These are phyloP conservation scores for Lotmaria passim DNA, from an alignment of 208 protist genomes.

Conservation along the genomic window DNA sequence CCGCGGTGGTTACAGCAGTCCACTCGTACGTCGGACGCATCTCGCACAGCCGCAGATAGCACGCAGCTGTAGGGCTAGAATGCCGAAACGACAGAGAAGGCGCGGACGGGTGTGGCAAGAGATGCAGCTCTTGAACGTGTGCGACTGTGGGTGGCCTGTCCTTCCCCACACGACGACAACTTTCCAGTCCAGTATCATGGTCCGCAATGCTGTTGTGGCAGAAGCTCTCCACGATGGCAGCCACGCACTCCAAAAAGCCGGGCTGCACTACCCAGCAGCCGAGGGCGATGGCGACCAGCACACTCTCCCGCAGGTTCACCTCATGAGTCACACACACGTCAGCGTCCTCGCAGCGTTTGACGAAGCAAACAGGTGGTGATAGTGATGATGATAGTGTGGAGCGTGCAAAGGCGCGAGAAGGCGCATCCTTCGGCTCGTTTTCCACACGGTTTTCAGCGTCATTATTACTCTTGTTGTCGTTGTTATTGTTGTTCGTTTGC, in stretches of 20 bases:
- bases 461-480: background rate
- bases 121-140: background rate
- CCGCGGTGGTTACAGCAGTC: background rate
- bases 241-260: conserved; percentile 42
- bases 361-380: conserved; percentile 25
- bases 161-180: background rate
- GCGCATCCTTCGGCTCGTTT: too few relatives aligned
- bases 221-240: conserved; percentile 18
- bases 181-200: too few relatives aligned
- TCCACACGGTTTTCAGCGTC: too few relatives aligned
- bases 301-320: conserved; percentile 62
- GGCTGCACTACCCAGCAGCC: conserved; percentile 68
- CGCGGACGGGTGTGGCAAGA: background rate
- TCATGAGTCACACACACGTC: conserved; percentile 76
- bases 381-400: background rate
- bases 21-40: conserved; percentile 29
- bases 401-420: too few relatives aligned
- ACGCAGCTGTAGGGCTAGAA: background rate
- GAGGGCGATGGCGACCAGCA: conserved; percentile 65
- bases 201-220: background rate
- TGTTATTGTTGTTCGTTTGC: background rate
- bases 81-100: too few relatives aligned
- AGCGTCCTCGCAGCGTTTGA: conserved; percentile 41
- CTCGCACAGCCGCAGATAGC: conserved; percentile 18
- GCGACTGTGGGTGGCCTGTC: background rate